Conservation (phyloP, 441 rosid species). For the Dalechampia spathulata region DNA sequence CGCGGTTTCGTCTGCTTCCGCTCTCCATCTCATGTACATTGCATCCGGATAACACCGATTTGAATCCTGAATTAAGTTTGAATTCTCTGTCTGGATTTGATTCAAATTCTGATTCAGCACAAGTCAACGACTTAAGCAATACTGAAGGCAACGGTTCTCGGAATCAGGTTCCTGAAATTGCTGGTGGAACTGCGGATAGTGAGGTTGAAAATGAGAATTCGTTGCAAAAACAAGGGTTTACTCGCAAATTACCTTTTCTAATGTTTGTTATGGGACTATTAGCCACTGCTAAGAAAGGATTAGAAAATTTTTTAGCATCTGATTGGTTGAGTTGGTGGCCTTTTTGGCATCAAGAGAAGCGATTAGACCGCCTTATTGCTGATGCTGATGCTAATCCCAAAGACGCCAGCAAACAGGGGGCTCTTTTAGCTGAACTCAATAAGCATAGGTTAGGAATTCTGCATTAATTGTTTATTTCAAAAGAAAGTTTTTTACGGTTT, state of each 20-base stretch:
- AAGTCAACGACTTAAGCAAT: background rate
- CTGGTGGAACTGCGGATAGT: slow-evolving; percentile 20
- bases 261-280: slow-evolving; percentile 58
- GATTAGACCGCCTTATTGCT: slow-evolving; percentile 56
- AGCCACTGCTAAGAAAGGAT: slow-evolving; percentile 40
- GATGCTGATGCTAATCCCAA: slow-evolving; percentile 89
- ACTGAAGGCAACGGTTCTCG: background rate
- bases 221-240: slow-evolving; percentile 21
- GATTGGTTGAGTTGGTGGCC: slow-evolving; percentile 78
- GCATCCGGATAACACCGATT: slow-evolving; percentile 40
- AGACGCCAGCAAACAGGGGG: slow-evolving; percentile 60
- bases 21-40: slow-evolving; percentile 40
- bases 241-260: slow-evolving; percentile 32
- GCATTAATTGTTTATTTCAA: background rate
- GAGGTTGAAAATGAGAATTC: slow-evolving; percentile 16
- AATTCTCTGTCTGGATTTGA: background rate
- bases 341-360: slow-evolving; percentile 65
- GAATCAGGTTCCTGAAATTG: slow-evolving; percentile 11
- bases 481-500: too few species aligned
- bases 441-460: slow-evolving; percentile 53
- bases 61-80: slow-evolving; percentile 20
- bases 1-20: slow-evolving; percentile 19
- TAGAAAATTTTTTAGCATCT: slow-evolving; percentile 44
- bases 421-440: slow-evolving; percentile 75
- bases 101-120: slow-evolving; percentile 11